Evolutionary conservation across 805 yeast genomes (phyloP), one percentile per base, ranked within the genome.

Genomic region (Pichia ethanolica): DNA sequence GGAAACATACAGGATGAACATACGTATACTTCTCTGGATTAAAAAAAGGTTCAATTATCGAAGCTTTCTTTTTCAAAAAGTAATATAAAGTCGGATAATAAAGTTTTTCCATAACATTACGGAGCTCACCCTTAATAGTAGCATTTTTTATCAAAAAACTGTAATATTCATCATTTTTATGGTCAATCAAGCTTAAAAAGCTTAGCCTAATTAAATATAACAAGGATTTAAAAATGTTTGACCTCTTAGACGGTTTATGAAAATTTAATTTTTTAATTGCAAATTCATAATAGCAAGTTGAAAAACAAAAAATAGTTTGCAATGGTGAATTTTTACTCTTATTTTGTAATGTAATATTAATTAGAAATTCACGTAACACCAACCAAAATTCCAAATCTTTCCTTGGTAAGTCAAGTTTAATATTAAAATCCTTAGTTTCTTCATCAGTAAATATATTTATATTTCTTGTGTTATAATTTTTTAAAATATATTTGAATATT

Each of bases 81-180:
- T 42, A 45, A 26, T 45, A 45, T 5, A 45, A 9, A 1, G 52
- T 49, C 2, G 52, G 52, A 41, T 49, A 49, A 26, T 49, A 49
- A 25, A 49, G 13, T 26, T 49, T 41, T 33, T 45, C 48, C 35
- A 49, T 45, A 7, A 49, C 12, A 20, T 37, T 32, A 9, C 46
- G 30, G 13, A 49, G 8, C 26, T 36, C 48, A 20, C 52, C 52
- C 25, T 20, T 36, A 7, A 33, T 36, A 1, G 52, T 49, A 8
- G 52, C 48, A 5, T 49, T 25, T 9, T 5, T 26, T 4, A 49
- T 41, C 14, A 39, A n/a, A 3, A 34, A 5, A 34, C n/a, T 20
- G 12, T 44, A 49, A 33, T 20, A 9, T 7, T 45, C 43, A 27
- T 49, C 52, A 6, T 32, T 49, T 13, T 44, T 8, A 10, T 34